Conservation (phyloP, 2,329 filamentous ascomycete species). For the Drechslerella dactyloides region DNA sequence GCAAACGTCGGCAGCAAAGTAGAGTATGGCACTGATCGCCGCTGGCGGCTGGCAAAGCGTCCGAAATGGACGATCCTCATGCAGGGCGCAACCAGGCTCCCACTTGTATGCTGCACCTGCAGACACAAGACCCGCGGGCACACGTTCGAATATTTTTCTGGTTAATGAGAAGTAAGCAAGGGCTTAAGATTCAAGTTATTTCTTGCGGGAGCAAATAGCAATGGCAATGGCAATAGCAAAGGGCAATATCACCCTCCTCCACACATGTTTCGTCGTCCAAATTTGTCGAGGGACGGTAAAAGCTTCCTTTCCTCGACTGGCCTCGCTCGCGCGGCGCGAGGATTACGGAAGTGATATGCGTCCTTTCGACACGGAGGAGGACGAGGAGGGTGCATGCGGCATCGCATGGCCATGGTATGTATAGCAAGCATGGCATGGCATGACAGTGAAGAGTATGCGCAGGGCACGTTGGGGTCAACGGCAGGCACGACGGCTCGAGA, state of each 20-base stretch:
- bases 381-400: background rate
- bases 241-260: background rate
- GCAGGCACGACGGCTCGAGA: too few relatives aligned
- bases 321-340: background rate
- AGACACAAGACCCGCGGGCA: background rate
- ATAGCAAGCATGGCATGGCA: too few relatives aligned
- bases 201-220: too few relatives aligned
- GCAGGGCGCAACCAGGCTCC: background rate
- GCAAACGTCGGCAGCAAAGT: background rate
- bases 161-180: too few relatives aligned
- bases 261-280: background rate
- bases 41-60: constrained; percentile 1
- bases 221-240: too few relatives aligned
- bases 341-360: constrained; percentile 2
- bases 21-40: background rate
- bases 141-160: background rate
- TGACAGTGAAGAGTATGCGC: too few relatives aligned
- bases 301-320: background rate
- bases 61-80: background rate
- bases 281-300: background rate
- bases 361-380: background rate
- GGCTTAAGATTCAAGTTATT: too few relatives aligned
- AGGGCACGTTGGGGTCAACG: background rate
- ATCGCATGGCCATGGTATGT: too few relatives aligned
- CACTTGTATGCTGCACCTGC: background rate